A percentile compares a stretch with the other conserved stretches of the same genome.
These are phyloP conservation scores for Aspergillus eucalypticola DNA, from an alignment of 2,329 filamentous ascomycete genomes.

Conservation along the genomic window DNA sequence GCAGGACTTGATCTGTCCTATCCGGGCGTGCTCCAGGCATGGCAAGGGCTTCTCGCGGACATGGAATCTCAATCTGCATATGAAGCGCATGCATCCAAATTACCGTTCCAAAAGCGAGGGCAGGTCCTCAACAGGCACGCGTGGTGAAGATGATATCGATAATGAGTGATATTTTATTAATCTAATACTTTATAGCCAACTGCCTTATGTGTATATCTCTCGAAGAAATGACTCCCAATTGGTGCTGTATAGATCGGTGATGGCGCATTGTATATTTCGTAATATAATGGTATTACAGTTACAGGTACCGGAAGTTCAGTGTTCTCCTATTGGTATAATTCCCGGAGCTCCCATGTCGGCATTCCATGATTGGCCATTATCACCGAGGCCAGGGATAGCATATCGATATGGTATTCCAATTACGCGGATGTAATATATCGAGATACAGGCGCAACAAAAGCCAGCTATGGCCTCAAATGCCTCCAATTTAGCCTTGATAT, in stretches of 20 bases:
- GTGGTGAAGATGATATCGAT: neutral
- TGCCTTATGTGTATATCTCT: neutral
- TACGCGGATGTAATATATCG: neutral
- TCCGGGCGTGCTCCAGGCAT: slow-evolving; percentile 32
- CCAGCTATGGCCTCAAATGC: neutral
- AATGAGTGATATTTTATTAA: neutral
- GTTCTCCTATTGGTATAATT: neutral
- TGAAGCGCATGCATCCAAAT: slow-evolving; percentile 34
- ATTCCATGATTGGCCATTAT: neutral
- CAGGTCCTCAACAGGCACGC: neutral
- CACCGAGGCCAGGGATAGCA: neutral
- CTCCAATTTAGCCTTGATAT: neutral
- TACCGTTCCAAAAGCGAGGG: slow-evolving; percentile 15
- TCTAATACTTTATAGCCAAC: neutral
- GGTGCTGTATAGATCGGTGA: neutral
- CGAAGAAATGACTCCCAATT: neutral
- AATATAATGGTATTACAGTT: neutral
- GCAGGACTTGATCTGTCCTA: slow-evolving; percentile 33
- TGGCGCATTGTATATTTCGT: neutral
- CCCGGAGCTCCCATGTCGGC: neutral
- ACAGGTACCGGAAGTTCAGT: neutral
- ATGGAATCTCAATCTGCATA: slow-evolving; percentile 42
- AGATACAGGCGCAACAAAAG: neutral
- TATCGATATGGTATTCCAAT: slow-evolving; percentile 7
- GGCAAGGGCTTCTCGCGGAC: slow-evolving; percentile 36